These are phyloP conservation scores for Fusarium papillatum DNA, from an alignment of 2,329 filamentous ascomycete species.

Conservation along the genomic window DNA sequence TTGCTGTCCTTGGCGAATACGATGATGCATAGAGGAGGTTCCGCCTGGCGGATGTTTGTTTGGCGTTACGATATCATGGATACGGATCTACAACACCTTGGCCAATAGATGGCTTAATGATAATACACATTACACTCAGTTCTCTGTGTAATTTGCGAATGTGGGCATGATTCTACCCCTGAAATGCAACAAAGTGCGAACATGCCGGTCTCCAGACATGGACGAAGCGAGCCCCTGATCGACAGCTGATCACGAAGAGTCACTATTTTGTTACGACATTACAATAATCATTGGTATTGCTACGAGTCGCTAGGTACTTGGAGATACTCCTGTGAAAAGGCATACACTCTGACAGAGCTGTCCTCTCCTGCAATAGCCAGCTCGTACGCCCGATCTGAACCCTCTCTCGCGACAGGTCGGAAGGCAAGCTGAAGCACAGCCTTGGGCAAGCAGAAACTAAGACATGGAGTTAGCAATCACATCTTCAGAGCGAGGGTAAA, in stretches of 20 bases:
- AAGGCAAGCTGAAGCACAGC: conserved; percentile 78
- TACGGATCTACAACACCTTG: conserved; percentile 29
- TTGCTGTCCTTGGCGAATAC: neutral
- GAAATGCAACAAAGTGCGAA: neutral
- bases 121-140: conserved; percentile 27
- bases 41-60: conserved; percentile 4
- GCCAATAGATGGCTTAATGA: conserved; percentile 39
- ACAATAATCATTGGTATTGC: conserved; percentile 20
- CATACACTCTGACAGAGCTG: conserved; percentile 70
- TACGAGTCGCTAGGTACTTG: conserved; percentile 30
- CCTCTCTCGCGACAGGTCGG: conserved; percentile 63
- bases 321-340: conserved; percentile 50
- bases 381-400: conserved; percentile 49
- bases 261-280: conserved; percentile 5
- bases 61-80: conserved; percentile 36
- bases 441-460: conserved; percentile 65
- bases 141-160: neutral
- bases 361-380: conserved; percentile 72
- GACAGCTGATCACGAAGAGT: neutral
- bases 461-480: conserved; percentile 24
- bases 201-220: neutral
- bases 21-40: neutral
- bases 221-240: neutral
- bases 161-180: neutral
- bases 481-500: neutral